phyloP scores from a whole-genome alignment of 176 grass and related monocot genomes.

The Otatea glauca region DNA sequence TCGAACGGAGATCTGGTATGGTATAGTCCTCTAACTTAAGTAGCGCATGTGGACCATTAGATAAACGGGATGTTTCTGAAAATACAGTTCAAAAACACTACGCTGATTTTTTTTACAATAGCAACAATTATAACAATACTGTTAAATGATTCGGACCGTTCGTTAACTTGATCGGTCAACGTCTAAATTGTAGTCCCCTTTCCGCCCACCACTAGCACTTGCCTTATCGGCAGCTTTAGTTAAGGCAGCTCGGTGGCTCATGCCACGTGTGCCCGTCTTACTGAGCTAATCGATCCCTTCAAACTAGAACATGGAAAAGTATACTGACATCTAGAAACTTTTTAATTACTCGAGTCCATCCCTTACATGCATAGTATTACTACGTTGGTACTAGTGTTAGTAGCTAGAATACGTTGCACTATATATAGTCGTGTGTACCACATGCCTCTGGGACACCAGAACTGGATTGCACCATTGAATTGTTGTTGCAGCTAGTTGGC shows the following conservation, averaged over 20 bases:
- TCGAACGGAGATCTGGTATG: too few species aligned
- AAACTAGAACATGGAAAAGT: constrained; percentile 25
- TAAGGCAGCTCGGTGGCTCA: background rate
- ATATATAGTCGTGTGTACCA: constrained; percentile 13
- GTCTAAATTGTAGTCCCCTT: too few species aligned
- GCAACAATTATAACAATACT: too few species aligned
- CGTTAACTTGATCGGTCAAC: too few species aligned
- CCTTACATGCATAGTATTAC: background rate
- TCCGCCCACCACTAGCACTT: background rate
- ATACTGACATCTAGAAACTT: constrained; percentile 42
- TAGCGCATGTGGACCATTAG: too few species aligned
- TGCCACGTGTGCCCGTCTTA: background rate
- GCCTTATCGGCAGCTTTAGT: background rate
- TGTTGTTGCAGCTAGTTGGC: background rate
- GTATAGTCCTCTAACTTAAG: too few species aligned
- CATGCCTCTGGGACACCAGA: background rate
- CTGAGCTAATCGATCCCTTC: constrained; percentile 10
- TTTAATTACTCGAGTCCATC: background rate
- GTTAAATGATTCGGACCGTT: too few species aligned
- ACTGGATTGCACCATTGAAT: background rate
- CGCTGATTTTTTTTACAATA: too few species aligned
- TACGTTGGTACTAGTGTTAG: background rate
- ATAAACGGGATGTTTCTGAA: too few species aligned
- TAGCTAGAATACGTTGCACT: background rate
- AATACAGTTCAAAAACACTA: too few species aligned